These are phyloP conservation scores for Leccinellum albellum DNA, from an alignment of 768 basidiomycete species.

Conservation along the genomic window DNA sequence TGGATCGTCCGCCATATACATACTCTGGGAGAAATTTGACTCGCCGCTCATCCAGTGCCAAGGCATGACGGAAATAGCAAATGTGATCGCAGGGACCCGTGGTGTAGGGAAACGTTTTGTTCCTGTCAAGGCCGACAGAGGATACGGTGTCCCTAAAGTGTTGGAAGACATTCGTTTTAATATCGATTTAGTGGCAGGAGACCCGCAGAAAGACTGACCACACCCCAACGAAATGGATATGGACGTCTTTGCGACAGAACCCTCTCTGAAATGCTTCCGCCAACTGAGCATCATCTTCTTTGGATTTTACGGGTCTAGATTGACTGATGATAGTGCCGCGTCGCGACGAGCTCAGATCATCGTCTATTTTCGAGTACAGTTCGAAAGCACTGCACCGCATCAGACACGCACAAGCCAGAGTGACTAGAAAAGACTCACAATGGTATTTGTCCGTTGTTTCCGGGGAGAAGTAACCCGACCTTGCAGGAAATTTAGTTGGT, in stretches of 20 bases:
- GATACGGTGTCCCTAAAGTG: conserved; percentile 44
- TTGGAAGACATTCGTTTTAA: background rate
- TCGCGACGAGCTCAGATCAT: conserved; percentile 7
- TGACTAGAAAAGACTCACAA: conserved; percentile 25
- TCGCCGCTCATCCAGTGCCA: conserved; percentile 45
- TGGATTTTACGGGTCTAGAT: conserved; percentile 4
- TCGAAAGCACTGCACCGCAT: conserved; percentile 34
- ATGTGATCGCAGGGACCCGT: conserved; percentile 31
- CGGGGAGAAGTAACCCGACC: conserved; percentile 40
- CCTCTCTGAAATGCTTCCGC: conserved; percentile 32
- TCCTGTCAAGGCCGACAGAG: conserved; percentile 37
- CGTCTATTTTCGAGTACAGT: conserved; percentile 31
- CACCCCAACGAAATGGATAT: conserved; percentile 43
- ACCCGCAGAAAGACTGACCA: conserved; percentile 31
- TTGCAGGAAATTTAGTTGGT: conserved; percentile 6
- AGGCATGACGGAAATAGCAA: conserved; percentile 43
- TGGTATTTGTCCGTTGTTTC: conserved; percentile 39
- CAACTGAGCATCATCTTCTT: conserved; percentile 20
- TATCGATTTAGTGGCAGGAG: background rate
- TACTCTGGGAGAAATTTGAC: conserved; percentile 48
- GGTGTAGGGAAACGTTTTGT: conserved; percentile 31
- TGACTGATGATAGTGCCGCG: conserved; percentile 11
- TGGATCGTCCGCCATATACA: conserved; percentile 27
- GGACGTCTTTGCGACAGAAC: conserved; percentile 33
- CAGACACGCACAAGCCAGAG: background rate